Evolutionary conservation across 257 asterid species (phyloP).

Genomic region (Plantago ovata): DNA sequence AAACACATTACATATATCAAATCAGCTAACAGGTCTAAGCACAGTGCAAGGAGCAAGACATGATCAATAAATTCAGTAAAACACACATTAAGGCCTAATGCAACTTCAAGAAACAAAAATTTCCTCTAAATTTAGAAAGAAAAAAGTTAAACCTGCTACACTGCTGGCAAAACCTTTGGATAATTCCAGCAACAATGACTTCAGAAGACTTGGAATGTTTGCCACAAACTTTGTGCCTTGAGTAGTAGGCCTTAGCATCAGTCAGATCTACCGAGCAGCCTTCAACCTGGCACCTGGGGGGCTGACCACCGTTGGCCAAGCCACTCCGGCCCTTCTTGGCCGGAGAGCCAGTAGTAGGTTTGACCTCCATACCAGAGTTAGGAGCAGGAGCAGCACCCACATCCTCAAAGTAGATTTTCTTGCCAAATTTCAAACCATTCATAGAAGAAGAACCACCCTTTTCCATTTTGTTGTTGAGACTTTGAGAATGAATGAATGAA

Average conservation of each 20-base stretch:
- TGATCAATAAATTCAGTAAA: too few species aligned
- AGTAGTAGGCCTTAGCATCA: constrained; percentile 88
- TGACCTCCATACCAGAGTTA: constrained; percentile 24
- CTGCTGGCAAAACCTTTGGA: constrained; percentile 99
- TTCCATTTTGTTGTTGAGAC: constrained; percentile 52
- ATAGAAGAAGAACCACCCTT: constrained; percentile 53
- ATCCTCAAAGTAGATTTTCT: constrained; percentile 80
- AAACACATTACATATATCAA: too few species aligned
- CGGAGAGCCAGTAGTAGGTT: constrained; percentile 37
- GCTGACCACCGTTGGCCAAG: constrained; percentile 32
- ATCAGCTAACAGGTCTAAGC: too few species aligned
- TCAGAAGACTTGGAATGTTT: constrained; percentile 75
- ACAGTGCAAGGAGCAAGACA: too few species aligned
- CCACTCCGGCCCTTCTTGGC: constrained; percentile 62
- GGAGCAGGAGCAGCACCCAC: too few species aligned
- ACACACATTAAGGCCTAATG: too few species aligned
- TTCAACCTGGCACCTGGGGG: constrained; percentile 91
- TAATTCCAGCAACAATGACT: constrained; percentile 79
- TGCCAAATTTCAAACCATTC: constrained; percentile 70
- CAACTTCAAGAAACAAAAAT: too few species aligned
- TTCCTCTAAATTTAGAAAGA: background rate
- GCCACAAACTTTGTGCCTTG: constrained; percentile 89
- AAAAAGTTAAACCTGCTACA: constrained; percentile 71
- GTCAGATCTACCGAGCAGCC: constrained; percentile 93
- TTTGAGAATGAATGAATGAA: background rate